Conservation (phyloP, 2,329 filamentous ascomycete species). For the Fusarium tanahbumbuense region DNA sequence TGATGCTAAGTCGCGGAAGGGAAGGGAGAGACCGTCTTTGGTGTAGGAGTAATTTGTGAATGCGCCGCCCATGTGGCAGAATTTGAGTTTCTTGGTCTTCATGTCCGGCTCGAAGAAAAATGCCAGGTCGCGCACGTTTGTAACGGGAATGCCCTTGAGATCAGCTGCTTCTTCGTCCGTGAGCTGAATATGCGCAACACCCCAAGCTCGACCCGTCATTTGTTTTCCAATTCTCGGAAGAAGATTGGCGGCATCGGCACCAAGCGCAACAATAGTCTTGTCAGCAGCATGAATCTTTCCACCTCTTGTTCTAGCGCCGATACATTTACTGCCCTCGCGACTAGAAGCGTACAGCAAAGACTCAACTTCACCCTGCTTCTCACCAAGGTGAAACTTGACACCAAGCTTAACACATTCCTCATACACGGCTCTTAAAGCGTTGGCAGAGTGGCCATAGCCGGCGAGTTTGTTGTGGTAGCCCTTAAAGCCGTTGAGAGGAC, state of each 20-base stretch:
- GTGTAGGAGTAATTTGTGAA: slow-evolving; percentile 31
- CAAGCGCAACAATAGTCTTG: slow-evolving; percentile 22
- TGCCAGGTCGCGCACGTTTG: slow-evolving; percentile 28
- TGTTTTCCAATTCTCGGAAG: slow-evolving; percentile 27
- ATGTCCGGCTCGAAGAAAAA: slow-evolving; percentile 33
- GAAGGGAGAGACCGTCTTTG: slow-evolving; percentile 26
- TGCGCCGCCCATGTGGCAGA: slow-evolving; percentile 33
- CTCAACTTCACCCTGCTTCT: slow-evolving; percentile 21
- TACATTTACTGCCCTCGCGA: slow-evolving; percentile 15
- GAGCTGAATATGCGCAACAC: slow-evolving; percentile 28
- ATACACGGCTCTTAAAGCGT: slow-evolving; percentile 28
- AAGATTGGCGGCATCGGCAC: slow-evolving; percentile 19
- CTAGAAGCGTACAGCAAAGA: slow-evolving; percentile 20
- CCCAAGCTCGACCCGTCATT: slow-evolving; percentile 30
- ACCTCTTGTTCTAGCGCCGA: slow-evolving; percentile 15
- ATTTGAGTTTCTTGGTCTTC: slow-evolving; percentile 29
- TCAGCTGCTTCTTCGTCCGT: slow-evolving; percentile 19
- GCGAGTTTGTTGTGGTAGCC: slow-evolving; percentile 33
- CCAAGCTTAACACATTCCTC: slow-evolving; percentile 27
- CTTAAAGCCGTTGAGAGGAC: slow-evolving; percentile 13
- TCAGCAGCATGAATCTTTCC: slow-evolving; percentile 24
- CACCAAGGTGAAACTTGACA: slow-evolving; percentile 19
- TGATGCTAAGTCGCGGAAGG: neutral
- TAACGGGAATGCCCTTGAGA: slow-evolving; percentile 27
- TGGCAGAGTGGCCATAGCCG: slow-evolving; percentile 23